A percentile compares a stretch with the other conserved stretches of the same genome.
Evolutionary conservation across 1,284 basidiomycete genomes (phyloP).

Genomic region (Naganishia sp.): DNA sequence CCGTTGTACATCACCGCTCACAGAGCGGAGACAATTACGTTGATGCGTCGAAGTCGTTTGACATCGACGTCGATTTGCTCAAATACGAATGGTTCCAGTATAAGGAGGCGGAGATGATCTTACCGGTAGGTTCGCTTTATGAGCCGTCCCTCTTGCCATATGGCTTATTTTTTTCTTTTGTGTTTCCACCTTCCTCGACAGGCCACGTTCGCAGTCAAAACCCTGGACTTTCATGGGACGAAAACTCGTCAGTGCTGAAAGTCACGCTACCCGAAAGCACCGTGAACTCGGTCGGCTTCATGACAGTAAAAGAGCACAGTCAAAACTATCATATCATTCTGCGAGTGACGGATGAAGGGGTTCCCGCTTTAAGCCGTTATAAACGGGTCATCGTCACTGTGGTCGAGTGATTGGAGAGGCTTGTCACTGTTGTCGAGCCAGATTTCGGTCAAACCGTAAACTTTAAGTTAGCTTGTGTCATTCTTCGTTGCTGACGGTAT

Average conservation of each 20-base stretch:
- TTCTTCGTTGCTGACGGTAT: too few relatives aligned
- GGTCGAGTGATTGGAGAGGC: not conserved
- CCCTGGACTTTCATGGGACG: slow-evolving; percentile 31
- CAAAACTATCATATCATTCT: slow-evolving; percentile 34
- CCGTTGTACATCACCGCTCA: slow-evolving; percentile 12
- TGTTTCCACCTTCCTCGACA: not conserved
- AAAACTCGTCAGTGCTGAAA: slow-evolving; percentile 15
- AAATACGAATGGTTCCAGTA: slow-evolving; percentile 35
- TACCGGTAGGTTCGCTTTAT: slow-evolving; percentile 7
- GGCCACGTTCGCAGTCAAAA: slow-evolving; percentile 27
- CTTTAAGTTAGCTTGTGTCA: too few relatives aligned
- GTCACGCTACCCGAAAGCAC: slow-evolving; percentile 31
- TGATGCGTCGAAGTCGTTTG: slow-evolving; percentile 27
- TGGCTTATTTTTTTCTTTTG: not conserved
- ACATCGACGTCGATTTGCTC: slow-evolving; percentile 29
- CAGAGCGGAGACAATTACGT: slow-evolving; percentile 20
- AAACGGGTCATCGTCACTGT: slow-evolving; percentile 32
- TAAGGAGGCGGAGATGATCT: slow-evolving; percentile 32
- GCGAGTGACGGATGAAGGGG: slow-evolving; percentile 31
- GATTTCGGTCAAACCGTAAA: too few relatives aligned
- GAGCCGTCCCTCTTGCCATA: not conserved
- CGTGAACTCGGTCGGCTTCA: slow-evolving; percentile 1
- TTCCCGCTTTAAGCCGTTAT: slow-evolving; percentile 31
- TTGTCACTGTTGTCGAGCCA: too few relatives aligned
- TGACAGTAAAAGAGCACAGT: slow-evolving; percentile 16